A percentile compares a stretch with the other conserved stretches of the same genome.
Evolutionary conservation across 768 basidiomycete species (phyloP).

Genomic region (Asterophora lycoperdoides): DNA sequence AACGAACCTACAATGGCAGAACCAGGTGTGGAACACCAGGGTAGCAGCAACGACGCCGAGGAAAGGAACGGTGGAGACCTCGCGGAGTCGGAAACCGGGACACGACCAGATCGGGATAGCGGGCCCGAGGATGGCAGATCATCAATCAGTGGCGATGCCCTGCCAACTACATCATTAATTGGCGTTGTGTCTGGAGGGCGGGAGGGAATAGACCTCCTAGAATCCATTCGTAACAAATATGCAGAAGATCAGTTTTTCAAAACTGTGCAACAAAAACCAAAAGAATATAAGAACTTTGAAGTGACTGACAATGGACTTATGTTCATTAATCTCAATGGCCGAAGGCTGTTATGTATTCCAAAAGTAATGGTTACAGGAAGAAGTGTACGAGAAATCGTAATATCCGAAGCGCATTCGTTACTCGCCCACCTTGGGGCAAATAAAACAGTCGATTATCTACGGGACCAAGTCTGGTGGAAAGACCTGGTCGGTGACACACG

Average conservation of each 20-base stretch:
- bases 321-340: slow-evolving; percentile 9
- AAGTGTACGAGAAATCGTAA: slow-evolving; percentile 25
- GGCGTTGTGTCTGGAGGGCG: background rate
- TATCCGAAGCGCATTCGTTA: slow-evolving; percentile 33
- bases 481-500: slow-evolving; percentile 21
- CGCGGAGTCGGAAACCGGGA: no score
- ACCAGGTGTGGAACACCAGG: no score
- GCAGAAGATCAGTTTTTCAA: slow-evolving; percentile 14
- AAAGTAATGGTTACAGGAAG: slow-evolving; percentile 12
- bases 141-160: no score
- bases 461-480: slow-evolving; percentile 36
- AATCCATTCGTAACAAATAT: slow-evolving; percentile 10
- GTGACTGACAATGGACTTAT: slow-evolving; percentile 10
- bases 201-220: slow-evolving; percentile 7
- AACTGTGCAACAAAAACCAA: slow-evolving; percentile 1
- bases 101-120: no score
- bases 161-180: background rate
- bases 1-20: no score
- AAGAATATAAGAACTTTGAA: slow-evolving; percentile 17
- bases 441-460: slow-evolving; percentile 31
- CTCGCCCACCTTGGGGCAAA: slow-evolving; percentile 30
- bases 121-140: background rate
- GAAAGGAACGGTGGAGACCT: no score
- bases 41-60: no score
- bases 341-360: slow-evolving; percentile 18